Evolutionary conservation across 768 basidiomycete species (phyloP), one percentile per base, ranked within the genome.

Genomic region (Mycena metata): DNA sequence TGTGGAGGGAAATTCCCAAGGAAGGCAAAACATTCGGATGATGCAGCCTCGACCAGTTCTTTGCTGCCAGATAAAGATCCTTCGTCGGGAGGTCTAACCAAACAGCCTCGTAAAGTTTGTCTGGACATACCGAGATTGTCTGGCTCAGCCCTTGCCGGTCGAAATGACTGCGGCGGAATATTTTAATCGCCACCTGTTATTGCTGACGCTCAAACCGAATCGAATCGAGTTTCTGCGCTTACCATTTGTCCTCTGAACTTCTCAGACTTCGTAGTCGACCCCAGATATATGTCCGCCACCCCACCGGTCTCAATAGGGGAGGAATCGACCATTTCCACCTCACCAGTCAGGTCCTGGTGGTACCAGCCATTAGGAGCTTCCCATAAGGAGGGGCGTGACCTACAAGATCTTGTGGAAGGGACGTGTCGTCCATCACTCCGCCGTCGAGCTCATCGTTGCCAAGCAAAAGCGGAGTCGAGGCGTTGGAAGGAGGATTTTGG

Each of bases 1-100:
- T 26, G 33, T 62, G 5, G 23, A 51, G 46, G 12, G 60, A 26
- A 62, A 50, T 49, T 26, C 60, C 60, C 3, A 50, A 35, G 39
- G 33, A 62, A 12, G 5, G 43, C 21, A 62, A 33, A 51, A 62
- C 26, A 39, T 62, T 62, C 30, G 60, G 60, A 41, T 62, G 60
- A 9, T 62, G 3, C n/a, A 62, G 49, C n/a, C 19, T 36, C 21
- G 17, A 15, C 47, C 46, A 51, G 2, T n/a, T 41, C 13, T 24
- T 41, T 11, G 23, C 42, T n/a, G 30, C 30, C n/a, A n/a, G n/a
- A n/a, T 56, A 56, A 5, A 56, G 55, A 16, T 56, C 33, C 49
- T 61, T 24, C 24, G 36, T 54, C 26, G n/a, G n/a, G n/a, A n/a
- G n/a, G n/a, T n/a, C n/a, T n/a, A n/a, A n/a, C 16, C 19, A 54